Base-by-base conservation (phyloP, 1,139 yeast species). In the Protomyces arabidopsidicola region DNA sequence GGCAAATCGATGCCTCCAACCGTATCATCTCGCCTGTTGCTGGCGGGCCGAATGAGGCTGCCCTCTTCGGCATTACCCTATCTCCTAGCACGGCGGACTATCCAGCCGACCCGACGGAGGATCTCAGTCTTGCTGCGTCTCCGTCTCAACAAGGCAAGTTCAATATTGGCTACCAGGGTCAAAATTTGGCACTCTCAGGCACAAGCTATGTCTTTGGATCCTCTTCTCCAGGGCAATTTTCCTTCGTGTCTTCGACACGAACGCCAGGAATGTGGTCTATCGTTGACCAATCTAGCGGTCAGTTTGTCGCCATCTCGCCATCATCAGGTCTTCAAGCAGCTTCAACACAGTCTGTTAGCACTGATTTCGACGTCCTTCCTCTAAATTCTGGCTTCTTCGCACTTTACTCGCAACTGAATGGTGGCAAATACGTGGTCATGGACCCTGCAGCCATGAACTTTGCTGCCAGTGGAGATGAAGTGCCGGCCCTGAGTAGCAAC, bases 21-120 rank as follows among this genome's bases (percentile, higher is more conserved):
- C 53, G 38, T 14, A 58, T 58, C 45, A 51, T 51, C 35, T 51
- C 62, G 10, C 62, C 62, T 3, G 45, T 36, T 35, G 31, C 39
- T 9, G 56, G 53, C 9, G 53, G 56, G 2, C 35, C 52, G 10
- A n/a, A 14, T 2, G 24, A 18, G 6, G 62, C 62, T 12, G 62
- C 53, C 22, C 12, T 52, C 2, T 58, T 58, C 39, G 18, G 38
- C 34, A 58, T 58, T 45, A 55, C 36, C 20, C 45, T 58, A 6
- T 55, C 56, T 8, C 62, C 62, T 9, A n/a, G 22, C 48, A 42
- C 48, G 5, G 48, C 48, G 6, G 48, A 42, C 18, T 42, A 42
- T 12, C 27, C 48, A 4, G 48, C 48, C 24, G 3, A 12, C 24
- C 48, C 48, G 2, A n/a, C 24, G 16, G 48, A 42, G 12, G 24